A percentile compares a stretch with the other conserved stretches of the same genome.
These are phyloP conservation scores for Sicyos edulis DNA, from an alignment of 306 rosid species.

Conservation along the genomic window DNA sequence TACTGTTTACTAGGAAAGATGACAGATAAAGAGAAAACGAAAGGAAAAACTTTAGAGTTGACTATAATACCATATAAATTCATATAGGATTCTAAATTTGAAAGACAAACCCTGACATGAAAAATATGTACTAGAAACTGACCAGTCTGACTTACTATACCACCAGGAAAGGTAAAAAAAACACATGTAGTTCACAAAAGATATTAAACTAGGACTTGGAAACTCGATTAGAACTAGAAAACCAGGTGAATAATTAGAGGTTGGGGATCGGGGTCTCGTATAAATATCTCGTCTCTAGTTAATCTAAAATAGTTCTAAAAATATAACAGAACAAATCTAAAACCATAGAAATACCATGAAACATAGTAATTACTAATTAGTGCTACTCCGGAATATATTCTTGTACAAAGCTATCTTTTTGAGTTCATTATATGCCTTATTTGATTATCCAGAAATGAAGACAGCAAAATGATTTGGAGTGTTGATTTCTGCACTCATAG, in stretches of 20 bases:
- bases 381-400: neutral
- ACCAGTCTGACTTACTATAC: neutral
- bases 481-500: slow-evolving; percentile 10
- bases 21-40: too few species aligned
- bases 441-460: neutral
- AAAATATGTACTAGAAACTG: neutral
- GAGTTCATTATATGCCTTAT: slow-evolving; percentile 1
- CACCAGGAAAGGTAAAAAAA: neutral
- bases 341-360: too few species aligned
- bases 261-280: neutral
- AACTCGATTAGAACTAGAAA: neutral
- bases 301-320: neutral
- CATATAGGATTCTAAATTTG: too few species aligned
- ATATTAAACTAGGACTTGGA: neutral
- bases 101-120: too few species aligned
- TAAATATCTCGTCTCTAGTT: neutral
- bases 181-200: neutral
- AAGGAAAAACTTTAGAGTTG: too few species aligned
- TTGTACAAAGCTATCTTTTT: neutral
- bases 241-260: neutral
- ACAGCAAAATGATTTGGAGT: neutral
- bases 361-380: neutral
- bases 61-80: too few species aligned
- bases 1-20: neutral
- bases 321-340: neutral